Conservation (phyloP, 176 grass and related monocot species). For the Miscanthus lutarioriparius region DNA sequence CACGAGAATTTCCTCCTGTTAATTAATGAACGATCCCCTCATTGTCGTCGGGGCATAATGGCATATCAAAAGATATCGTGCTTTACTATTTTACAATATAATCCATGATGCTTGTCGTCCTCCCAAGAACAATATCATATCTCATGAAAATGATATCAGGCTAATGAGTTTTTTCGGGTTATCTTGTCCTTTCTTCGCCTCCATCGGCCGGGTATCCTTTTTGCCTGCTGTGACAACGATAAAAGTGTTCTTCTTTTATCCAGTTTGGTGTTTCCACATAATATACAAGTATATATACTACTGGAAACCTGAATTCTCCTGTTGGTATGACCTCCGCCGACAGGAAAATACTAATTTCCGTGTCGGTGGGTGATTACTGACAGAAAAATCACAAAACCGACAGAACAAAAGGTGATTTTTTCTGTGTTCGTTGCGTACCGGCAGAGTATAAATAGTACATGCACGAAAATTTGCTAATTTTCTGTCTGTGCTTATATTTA, state of each 20-base stretch:
- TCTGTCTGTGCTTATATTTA: no score
- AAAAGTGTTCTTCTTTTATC: background rate
- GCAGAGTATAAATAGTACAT: no score
- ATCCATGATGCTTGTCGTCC: background rate
- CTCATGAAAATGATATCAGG: slow-evolving; percentile 39
- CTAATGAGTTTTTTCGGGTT: slow-evolving; percentile 14
- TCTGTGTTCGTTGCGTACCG: no score
- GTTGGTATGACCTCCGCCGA: no score
- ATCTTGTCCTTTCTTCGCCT: background rate
- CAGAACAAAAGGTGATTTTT: no score
- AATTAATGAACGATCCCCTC: no score
- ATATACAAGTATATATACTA: background rate
- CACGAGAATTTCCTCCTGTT: background rate
- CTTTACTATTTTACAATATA: background rate
- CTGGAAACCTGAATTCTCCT: no score
- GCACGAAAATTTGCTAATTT: no score
- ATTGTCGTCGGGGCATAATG: no score
- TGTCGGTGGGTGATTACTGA: no score
- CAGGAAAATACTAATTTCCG: no score
- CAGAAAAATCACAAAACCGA: no score
- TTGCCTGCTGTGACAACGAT: background rate
- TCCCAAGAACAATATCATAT: slow-evolving; percentile 29
- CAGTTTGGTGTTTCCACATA: background rate
- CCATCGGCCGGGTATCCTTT: background rate
- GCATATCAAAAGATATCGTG: background rate